Percentiles rank a stretch among this genome's conserved stretches.
Evolutionary conservation across 371 early-diverging fungal species (phyloP).

Genomic region (Lichtheimia corymbifera): DNA sequence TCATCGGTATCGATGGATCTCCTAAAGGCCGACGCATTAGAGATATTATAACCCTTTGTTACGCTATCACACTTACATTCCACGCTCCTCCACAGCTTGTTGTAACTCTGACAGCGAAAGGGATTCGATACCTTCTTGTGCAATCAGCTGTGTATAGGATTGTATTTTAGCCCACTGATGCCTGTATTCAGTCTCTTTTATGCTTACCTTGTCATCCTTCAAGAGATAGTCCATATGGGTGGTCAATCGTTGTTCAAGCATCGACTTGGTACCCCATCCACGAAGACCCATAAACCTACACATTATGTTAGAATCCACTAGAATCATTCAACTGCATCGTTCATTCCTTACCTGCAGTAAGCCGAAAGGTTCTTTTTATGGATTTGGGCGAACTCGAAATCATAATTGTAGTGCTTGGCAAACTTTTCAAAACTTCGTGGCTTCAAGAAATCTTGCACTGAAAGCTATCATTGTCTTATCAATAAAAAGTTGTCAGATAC

Average conservation of each 20-base stretch:
- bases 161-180: not conserved
- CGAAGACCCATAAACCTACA: constrained; percentile 60
- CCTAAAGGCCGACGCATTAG: constrained; percentile 10
- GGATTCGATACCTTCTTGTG: constrained; percentile 49
- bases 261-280: constrained; percentile 53
- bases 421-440: constrained; percentile 42
- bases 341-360: constrained; percentile 50
- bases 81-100: constrained; percentile 63
- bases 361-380: constrained; percentile 51
- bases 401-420: constrained; percentile 51
- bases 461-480: constrained; percentile 25
- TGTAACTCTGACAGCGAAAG: constrained; percentile 47
- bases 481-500: too few relatives aligned
- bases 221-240: constrained; percentile 54
- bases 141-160: constrained; percentile 34
- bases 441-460: constrained; percentile 52
- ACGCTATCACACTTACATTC: constrained; percentile 46
- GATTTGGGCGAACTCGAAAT: constrained; percentile 52
- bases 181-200: not conserved
- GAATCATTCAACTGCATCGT: too few relatives aligned
- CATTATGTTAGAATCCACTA: not conserved
- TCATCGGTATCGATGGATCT: constrained; percentile 48
- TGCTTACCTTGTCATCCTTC: constrained; percentile 55
- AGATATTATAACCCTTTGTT: not conserved
- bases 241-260: constrained; percentile 53